Base-by-base conservation (phyloP, 2,329 filamentous ascomycete genomes). In the Neoscytalidium dimidiatum region DNA sequence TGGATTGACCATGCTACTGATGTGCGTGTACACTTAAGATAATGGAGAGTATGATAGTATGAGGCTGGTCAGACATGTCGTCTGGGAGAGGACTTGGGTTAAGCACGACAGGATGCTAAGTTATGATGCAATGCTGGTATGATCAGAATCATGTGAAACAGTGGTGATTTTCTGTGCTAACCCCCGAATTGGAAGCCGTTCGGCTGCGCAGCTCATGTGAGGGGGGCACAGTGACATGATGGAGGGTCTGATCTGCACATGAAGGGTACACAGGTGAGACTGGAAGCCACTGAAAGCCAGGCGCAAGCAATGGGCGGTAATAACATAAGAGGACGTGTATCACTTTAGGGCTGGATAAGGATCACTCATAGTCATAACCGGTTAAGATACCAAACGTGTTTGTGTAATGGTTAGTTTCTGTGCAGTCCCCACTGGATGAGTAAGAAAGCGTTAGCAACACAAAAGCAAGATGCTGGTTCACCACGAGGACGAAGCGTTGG, bases 1-100 rank as follows among this genome's bases (percentile, higher is more conserved):
- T 29, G n/a, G 2, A 4, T 44, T 4, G 4, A 44, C n/a, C 17
- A 35, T 19, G 17, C 31, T 58, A 58, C 35, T 58, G 53, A 44
- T 58, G 53, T 58, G 53, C 4, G 11, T 58, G 53, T 58, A 58
- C 53, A 58, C 38, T 58, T 58, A 58, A n/a, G 8, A 44, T 29
- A 28, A 44, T 44, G 19, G 35, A 43, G 35, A 31, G 26, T 35
- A 58, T 44, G 8, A 14, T 31, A 58, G 8, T 23, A 41, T 26
- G 51, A 26, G 14, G 9, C 6, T 17, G 14, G n/a, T n/a, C n/a
- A n/a, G n/a, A n/a, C n/a, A n/a, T n/a, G n/a, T n/a, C n/a, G n/a
- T n/a, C n/a, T n/a, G n/a, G n/a, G n/a, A n/a, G n/a, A 5, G 8
- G 38, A 41, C 5, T 11, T 41, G 38, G 33, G 14, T 9, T 9